Evolutionary conservation across 2,329 filamentous ascomycete genomes (phyloP), one percentile per base, ranked within the genome.

Genomic region (Diplodia intermedia): DNA sequence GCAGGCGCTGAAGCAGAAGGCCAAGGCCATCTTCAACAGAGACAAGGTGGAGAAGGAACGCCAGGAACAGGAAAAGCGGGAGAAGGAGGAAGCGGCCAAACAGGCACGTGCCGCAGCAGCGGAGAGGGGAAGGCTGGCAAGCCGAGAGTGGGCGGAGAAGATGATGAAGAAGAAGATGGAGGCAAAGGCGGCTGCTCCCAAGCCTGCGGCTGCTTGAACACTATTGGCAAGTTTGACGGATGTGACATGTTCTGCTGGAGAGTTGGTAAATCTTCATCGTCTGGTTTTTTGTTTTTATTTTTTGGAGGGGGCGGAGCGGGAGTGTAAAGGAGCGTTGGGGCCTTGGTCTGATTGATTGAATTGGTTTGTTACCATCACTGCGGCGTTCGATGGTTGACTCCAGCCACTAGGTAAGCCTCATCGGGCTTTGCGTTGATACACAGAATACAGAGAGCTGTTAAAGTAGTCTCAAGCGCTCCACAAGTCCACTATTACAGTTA

Each of bases 71-170:
- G 78, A 80, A 70, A 77, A 80, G 66, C 76, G 71, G 18, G 81
- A 81, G 62, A 84, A 84, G 70, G 83, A 84, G 69, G 82, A 84
- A 18, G 82, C 82, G 2, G 80, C 82, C 0, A 82, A 80, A 73
- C 78, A 77, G 69, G 83, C 83, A 26, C 74, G 83, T 38, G 79
- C 78, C 1, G 80, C 80, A 36, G 83, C 83, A 7, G 80, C 82
- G 0, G 82, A 84, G 73, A 71, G 82, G 4, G 79, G 82, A 0
- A 72, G 83, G 18, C 76, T 78, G 50, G 75, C 79, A 47, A 82
- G 79, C 71, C 71, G 82, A 12, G 82, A 84, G 72, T 85, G 83
- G 83, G 83, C 83, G 4, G 82, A 83, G 75, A 82, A 79, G 76
- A 80, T 82, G 76, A 79, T 75, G 76, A 78, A 77, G 76, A 79